Evolutionary conservation across 2,329 filamentous ascomycete species (phyloP).

Genomic region (Ophiostoma sp.): DNA sequence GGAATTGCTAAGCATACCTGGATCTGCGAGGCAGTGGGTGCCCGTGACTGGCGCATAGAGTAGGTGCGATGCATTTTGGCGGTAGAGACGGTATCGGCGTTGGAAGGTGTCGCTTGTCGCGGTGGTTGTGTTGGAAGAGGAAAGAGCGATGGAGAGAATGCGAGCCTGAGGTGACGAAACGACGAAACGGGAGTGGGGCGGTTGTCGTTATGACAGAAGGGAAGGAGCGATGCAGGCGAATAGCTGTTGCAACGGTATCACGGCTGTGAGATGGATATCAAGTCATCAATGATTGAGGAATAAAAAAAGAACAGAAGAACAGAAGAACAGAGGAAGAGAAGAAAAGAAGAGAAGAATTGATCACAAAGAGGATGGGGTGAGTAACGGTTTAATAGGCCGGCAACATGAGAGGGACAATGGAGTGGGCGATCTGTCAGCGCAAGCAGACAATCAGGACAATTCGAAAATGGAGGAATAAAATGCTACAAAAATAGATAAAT

Average conservation of each 20-base stretch:
- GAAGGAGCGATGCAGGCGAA: constrained; percentile 10
- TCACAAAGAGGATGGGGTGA: constrained; percentile 8
- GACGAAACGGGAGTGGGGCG: constrained; percentile 10
- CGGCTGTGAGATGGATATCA: not conserved
- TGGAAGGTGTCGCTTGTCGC: not conserved
- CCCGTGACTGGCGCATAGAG: constrained; percentile 95
- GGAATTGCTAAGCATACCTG: constrained; percentile 42
- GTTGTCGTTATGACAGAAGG: constrained; percentile 2
- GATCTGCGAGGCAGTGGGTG: constrained; percentile 80
- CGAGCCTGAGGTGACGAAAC: not conserved
- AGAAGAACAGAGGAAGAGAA: not conserved
- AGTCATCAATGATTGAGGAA: not conserved
- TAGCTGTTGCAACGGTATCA: not conserved
- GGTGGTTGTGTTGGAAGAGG: not conserved
- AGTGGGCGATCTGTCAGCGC: constrained; percentile 21
- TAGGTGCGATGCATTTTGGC: constrained; percentile 91
- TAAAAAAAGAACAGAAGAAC: not conserved
- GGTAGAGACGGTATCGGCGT: not conserved
- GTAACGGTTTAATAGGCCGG: constrained; percentile 5
- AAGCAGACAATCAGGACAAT: not conserved
- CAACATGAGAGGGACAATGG: constrained; percentile 6
- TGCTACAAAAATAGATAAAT: constrained; percentile 16
- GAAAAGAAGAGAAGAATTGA: not conserved
- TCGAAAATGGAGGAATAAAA: not conserved
- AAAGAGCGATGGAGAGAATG: not conserved